Evolutionary conservation across 176 grass and related monocot species (phyloP).

Genomic region (Triticum monococcum): DNA sequence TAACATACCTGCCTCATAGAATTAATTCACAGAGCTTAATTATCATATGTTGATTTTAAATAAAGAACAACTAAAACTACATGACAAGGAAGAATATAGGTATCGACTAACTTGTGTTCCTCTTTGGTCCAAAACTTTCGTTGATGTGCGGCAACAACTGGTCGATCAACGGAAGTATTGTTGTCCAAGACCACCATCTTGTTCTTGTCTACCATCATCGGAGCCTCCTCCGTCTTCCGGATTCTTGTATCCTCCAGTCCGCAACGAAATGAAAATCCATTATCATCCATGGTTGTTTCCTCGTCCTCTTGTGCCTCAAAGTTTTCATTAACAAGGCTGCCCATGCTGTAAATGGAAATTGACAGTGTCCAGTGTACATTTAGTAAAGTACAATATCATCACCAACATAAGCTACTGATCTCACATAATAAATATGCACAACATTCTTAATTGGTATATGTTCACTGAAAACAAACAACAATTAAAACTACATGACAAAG

Average conservation of each 20-base stretch:
- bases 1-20: no score
- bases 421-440: no score
- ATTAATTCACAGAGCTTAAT: no score
- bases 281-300: neutral
- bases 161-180: neutral
- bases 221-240: neutral
- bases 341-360: neutral
- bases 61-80: no score
- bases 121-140: constrained; percentile 1
- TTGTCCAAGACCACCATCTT: neutral
- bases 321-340: neutral
- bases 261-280: neutral
- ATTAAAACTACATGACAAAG: no score
- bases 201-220: neutral
- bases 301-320: neutral
- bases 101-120: no score
- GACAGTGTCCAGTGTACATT: no score
- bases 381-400: no score
- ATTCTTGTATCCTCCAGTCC: neutral
- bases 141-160: neutral
- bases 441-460: neutral
- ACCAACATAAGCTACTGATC: no score
- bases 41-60: no score
- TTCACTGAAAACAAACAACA: no score
- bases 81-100: no score